phyloP scores from a whole-genome alignment of 306 rosid species.

The Gillenia trifoliata region DNA sequence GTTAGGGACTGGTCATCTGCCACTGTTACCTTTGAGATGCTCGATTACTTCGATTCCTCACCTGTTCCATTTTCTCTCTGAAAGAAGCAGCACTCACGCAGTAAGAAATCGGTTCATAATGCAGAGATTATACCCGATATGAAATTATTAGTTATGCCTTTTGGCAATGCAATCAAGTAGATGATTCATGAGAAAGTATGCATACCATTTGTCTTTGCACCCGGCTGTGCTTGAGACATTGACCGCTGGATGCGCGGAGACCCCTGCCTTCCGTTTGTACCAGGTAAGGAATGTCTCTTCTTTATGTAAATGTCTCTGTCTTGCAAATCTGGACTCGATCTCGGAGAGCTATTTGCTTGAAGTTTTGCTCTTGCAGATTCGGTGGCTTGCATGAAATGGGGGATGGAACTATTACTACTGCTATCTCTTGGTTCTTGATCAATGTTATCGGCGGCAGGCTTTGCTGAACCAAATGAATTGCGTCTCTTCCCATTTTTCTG shows the following conservation, averaged over 20 bases:
- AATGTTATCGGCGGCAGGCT: slow-evolving; percentile 32
- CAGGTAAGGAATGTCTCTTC: slow-evolving; percentile 91
- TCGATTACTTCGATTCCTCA: slow-evolving; percentile 34
- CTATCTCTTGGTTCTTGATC: slow-evolving; percentile 70
- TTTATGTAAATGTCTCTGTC: slow-evolving; percentile 57
- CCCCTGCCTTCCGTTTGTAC: slow-evolving; percentile 72
- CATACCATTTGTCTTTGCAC: slow-evolving; percentile 47
- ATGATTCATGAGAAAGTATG: slow-evolving; percentile 3
- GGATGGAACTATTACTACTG: slow-evolving; percentile 53
- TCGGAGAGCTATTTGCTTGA: slow-evolving; percentile 62
- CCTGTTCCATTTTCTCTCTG: slow-evolving; percentile 93
- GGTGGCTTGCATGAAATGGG: slow-evolving; percentile 95
- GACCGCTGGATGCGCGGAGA: slow-evolving; percentile 78
- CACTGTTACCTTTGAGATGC: slow-evolving; percentile 11
- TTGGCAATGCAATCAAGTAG: not conserved
- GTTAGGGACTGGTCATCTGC: slow-evolving; percentile 30
- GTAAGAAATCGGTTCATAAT: slow-evolving; percentile 16
- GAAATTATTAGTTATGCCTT: not conserved
- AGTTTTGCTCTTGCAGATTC: slow-evolving; percentile 94
- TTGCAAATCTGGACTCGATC: slow-evolving; percentile 89
- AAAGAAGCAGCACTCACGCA: slow-evolving; percentile 32
- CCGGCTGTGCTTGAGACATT: slow-evolving; percentile 59
- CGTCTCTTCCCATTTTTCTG: slow-evolving; percentile 60
- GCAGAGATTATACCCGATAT: not conserved
- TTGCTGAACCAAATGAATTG: slow-evolving; percentile 65